These are phyloP conservation scores for Ceratocystis cacaofunesta DNA, from an alignment of 2,329 filamentous ascomycete species.

Conservation along the genomic window DNA sequence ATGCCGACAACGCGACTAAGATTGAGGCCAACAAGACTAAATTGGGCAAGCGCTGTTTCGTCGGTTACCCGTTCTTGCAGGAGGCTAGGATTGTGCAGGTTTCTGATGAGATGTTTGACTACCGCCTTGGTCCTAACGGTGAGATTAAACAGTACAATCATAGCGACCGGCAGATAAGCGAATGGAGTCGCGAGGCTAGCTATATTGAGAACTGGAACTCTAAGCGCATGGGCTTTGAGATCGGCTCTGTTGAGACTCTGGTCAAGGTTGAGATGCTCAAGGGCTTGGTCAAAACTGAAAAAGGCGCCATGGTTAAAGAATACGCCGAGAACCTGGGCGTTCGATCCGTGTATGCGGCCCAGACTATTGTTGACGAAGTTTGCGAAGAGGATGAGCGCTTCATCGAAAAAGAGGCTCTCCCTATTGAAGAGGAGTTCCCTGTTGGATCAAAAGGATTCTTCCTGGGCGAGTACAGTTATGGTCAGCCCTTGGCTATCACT, in stretches of 20 bases:
- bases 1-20: constrained; percentile 56
- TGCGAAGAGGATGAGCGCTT: constrained; percentile 86
- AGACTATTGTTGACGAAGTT: constrained; percentile 80
- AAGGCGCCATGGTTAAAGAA: constrained; percentile 82
- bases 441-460: constrained; percentile 75
- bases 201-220: constrained; percentile 78
- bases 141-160: constrained; percentile 58
- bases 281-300: constrained; percentile 77
- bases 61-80: constrained; percentile 89
- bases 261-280: constrained; percentile 89
- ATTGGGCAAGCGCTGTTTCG: constrained; percentile 72
- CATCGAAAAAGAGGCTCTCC: constrained; percentile 72
- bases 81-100: constrained; percentile 83
- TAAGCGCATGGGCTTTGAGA: constrained; percentile 77
- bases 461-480: constrained; percentile 84
- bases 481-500: constrained; percentile 70
- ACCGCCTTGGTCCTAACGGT: constrained; percentile 51
- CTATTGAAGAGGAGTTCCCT: constrained; percentile 85
- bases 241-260: constrained; percentile 74
- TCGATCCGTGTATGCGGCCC: constrained; percentile 80
- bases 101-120: constrained; percentile 87
- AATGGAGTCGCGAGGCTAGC: constrained; percentile 71
- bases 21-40: constrained; percentile 60
- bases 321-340: constrained; percentile 75
- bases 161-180: constrained; percentile 57